These are phyloP conservation scores for Phycomyces nitens DNA, from an alignment of 192 early-diverging fungal genomes.

Conservation along the genomic window DNA sequence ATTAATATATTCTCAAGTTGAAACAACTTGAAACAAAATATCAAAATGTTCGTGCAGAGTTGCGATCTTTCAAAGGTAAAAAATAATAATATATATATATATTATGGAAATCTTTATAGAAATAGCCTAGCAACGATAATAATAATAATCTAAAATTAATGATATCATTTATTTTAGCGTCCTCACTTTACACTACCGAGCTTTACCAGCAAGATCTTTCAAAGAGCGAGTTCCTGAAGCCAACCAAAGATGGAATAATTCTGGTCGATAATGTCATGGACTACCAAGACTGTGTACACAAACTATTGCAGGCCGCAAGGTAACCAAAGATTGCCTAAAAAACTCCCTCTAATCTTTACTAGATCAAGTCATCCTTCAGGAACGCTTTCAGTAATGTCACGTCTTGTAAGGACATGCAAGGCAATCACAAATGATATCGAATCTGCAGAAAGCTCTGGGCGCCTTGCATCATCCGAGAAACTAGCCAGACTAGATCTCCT, in stretches of 20 bases:
- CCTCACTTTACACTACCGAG: conserved; percentile 20
- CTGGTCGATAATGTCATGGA: background rate
- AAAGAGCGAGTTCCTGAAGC: conserved; percentile 20
- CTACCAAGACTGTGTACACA: background rate
- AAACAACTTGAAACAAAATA: conserved; percentile 44
- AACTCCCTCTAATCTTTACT: background rate
- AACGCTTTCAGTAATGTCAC: conserved; percentile 76
- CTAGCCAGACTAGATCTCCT: conserved; percentile 48
- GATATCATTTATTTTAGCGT: background rate
- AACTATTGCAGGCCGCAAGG: conserved; percentile 51
- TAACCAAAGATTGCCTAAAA: conserved; percentile 20
- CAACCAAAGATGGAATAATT: background rate
- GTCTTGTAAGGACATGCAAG: conserved; percentile 77
- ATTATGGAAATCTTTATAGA: too few relatives aligned
- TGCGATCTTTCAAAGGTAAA: conserved; percentile 57
- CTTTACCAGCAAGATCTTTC: conserved; percentile 42
- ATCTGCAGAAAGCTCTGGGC: conserved; percentile 49
- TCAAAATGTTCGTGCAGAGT: conserved; percentile 45
- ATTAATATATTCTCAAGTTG: background rate
- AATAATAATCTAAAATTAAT: too few relatives aligned
- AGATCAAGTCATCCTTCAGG: conserved; percentile 63
- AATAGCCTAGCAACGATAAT: too few relatives aligned
- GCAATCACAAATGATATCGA: conserved; percentile 84
- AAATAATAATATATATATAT: too few relatives aligned
- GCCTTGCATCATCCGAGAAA: conserved; percentile 40